Base-by-base conservation (phyloP, 805 yeast genomes). In the Maudiozyma barnettii region DNA sequence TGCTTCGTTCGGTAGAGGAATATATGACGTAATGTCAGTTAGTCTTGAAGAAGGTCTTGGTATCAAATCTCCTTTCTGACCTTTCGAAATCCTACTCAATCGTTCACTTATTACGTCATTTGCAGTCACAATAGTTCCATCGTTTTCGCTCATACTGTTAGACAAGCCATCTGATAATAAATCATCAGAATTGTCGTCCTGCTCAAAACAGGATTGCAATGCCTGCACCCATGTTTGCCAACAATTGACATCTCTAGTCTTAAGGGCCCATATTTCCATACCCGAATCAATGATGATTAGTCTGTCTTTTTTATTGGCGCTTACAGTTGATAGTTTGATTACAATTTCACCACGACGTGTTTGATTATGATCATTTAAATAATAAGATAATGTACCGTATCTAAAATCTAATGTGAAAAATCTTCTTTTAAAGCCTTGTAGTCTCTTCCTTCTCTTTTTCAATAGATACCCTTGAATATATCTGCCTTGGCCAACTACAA, bases 241-340 rank as follows among this genome's bases (percentile, higher is more conserved):
- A 53, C 84, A 90, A 6, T 73, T 70, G 10, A 66, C 65, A 48
- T 73, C 78, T 42, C 72, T 67, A 0, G 97, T 85, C 56, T 84
- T 86, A 50, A 91, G 70, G 36, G 79, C 80, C 98, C 98, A 91
- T 9, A 85, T 81, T 62, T 91, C 98, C 79, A 91, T 81, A 2
- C 98, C 98, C 0, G 97, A 88, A 63, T 93, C 97, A 49, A 93
- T 76, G 41, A 83, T 80, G 39, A 93, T 80, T 57, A 85, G 82
- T 45, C 77, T 68, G 21, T 78, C 77, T 48, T 76, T 76, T 22
- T 78, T 72, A 56, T 82, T 82, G 0, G 95, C 95, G 48, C 90
- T 78, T 1, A 93, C 80, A n/a, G 84, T 84, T 2, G 95, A 81
- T 43, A 84, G 75, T 45, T 77, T 79, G 43, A 93, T 79, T 35